phyloP scores from a whole-genome alignment of 345 rosid species.

The Brassica cretica region DNA sequence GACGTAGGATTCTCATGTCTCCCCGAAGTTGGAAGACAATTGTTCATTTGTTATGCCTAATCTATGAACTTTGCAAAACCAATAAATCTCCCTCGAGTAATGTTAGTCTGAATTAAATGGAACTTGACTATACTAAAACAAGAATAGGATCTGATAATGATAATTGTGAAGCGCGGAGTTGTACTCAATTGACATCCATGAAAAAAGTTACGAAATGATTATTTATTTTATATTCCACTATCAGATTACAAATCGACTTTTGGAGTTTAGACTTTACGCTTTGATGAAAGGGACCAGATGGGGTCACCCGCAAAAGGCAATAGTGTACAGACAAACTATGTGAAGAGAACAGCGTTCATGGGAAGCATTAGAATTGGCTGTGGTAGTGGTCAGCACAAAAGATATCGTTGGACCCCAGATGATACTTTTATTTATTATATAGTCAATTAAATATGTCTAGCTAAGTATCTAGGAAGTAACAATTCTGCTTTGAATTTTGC shows the following conservation, averaged over 20 bases:
- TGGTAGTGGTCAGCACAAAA: conserved; percentile 37
- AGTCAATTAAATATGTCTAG: neutral
- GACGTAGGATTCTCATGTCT: no score
- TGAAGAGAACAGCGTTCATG: conserved; percentile 33
- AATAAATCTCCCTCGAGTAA: no score
- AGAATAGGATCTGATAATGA: neutral
- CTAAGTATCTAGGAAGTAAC: neutral
- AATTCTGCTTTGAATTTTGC: neutral
- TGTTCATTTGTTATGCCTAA: no score
- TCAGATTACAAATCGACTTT: neutral
- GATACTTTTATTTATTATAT: neutral
- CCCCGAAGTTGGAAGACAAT: no score
- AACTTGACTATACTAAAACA: neutral
- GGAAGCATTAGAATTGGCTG: conserved; percentile 25
- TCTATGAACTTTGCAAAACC: no score
- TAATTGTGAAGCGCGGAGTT: neutral
- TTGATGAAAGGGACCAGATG: neutral
- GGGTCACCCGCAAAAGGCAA: conserved; percentile 13
- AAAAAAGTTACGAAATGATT: neutral
- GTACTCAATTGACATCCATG: neutral
- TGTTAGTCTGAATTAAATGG: no score
- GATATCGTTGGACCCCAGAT: conserved; percentile 11
- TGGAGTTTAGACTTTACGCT: neutral
- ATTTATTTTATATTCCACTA: neutral
- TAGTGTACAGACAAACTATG: conserved; percentile 32